Evolutionary conservation across 768 basidiomycete species (phyloP).

Genomic region (Naganishia kalamii): DNA sequence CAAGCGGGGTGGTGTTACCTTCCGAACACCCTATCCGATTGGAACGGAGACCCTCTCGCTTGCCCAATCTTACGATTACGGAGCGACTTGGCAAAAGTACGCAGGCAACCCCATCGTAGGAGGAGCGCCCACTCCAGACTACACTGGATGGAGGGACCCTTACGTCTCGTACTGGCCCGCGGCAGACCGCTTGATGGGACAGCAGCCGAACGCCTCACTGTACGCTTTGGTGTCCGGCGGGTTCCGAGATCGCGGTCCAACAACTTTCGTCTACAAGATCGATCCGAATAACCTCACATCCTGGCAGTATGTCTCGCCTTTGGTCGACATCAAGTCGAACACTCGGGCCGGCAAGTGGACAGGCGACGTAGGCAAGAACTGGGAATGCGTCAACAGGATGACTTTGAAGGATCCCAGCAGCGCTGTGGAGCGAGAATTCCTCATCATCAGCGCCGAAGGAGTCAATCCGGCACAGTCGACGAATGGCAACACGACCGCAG

Average conservation of each 20-base stretch:
- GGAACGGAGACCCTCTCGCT: slow-evolving; percentile 12
- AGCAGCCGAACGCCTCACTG: neutral
- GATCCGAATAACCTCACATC: slow-evolving; percentile 3
- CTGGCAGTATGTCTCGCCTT: slow-evolving; percentile 16
- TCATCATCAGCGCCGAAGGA: slow-evolving; percentile 6
- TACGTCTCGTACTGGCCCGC: slow-evolving; percentile 19
- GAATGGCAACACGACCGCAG: neutral
- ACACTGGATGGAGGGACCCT: slow-evolving; percentile 22
- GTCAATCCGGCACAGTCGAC: neutral
- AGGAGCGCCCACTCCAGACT: slow-evolving; percentile 5
- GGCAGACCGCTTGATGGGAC: neutral
- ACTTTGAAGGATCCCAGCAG: neutral
- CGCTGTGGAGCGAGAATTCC: neutral
- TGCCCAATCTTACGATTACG: neutral
- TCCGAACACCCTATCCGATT: neutral
- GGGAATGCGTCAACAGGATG: slow-evolving; percentile 23
- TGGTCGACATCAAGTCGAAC: slow-evolving; percentile 7
- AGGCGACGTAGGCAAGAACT: slow-evolving; percentile 22
- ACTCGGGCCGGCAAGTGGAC: slow-evolving; percentile 11
- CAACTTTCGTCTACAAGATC: slow-evolving; percentile 21
- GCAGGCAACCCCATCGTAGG: slow-evolving; percentile 13
- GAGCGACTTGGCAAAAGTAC: slow-evolving; percentile 18
- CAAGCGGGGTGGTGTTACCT: neutral
- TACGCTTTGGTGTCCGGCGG: slow-evolving; percentile 24
- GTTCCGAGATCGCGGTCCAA: slow-evolving; percentile 16